phyloP scores from a whole-genome alignment of 2,329 filamentous ascomycete genomes.

The Lasiodiplodia hormozganensis region DNA sequence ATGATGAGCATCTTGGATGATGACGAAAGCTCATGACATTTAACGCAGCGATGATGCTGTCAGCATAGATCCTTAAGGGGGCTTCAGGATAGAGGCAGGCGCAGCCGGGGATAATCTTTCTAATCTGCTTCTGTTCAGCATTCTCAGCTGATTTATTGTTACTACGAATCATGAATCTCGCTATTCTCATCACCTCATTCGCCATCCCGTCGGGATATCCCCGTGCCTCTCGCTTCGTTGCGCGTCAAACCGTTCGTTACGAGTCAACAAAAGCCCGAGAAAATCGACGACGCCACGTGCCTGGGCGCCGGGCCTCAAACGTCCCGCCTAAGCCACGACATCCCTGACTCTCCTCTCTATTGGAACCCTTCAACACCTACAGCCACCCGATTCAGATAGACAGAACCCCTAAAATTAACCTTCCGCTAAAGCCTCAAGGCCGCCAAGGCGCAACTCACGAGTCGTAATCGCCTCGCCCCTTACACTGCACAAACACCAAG shows the following conservation, averaged over 20 bases:
- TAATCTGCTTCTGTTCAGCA: not conserved
- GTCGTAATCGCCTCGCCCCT: not conserved
- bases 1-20: constrained; percentile 38
- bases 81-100: not conserved
- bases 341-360: not conserved
- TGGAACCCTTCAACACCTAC: not conserved
- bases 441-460: not conserved
- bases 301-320: constrained; percentile 8
- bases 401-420: not conserved
- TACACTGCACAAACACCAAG: not conserved
- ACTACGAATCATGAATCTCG: constrained; percentile 9
- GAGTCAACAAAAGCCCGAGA: not conserved
- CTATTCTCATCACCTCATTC: not conserved
- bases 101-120: not conserved
- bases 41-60: constrained; percentile 18
- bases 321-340: not conserved
- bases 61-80: not conserved
- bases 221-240: not conserved
- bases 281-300: not conserved
- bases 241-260: not conserved
- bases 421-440: not conserved
- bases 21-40: constrained; percentile 28
- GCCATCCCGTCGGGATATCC: not conserved
- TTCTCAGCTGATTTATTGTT: not conserved
- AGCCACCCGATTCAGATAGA: not conserved